phyloP scores from a whole-genome alignment of 108 stramenopile species.

The Skeletonema costatum region DNA sequence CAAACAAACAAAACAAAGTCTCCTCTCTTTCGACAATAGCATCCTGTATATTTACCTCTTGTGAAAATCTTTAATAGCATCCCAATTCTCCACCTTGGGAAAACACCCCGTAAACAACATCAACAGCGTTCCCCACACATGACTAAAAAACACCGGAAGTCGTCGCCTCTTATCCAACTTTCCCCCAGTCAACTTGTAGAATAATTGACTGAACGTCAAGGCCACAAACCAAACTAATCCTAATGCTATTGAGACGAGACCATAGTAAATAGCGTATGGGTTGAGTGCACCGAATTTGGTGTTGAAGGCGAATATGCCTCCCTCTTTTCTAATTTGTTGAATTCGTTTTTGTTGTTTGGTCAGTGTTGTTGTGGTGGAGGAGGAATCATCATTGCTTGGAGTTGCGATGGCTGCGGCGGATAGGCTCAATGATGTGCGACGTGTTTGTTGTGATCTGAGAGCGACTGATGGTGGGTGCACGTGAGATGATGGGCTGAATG shows the following conservation, averaged over 20 bases:
- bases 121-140: constrained; percentile 80
- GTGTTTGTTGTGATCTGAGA: background rate
- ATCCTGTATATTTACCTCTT: constrained; percentile 41
- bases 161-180: constrained; percentile 65
- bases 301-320: constrained; percentile 67
- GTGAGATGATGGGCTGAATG: background rate
- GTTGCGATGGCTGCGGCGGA: background rate
- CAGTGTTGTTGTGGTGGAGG: background rate
- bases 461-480: background rate
- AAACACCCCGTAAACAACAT: constrained; percentile 65
- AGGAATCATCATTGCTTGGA: background rate
- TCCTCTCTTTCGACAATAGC: background rate
- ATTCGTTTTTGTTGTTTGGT: constrained; percentile 39
- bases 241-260: constrained; percentile 64
- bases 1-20: background rate
- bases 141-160: constrained; percentile 72
- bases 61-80: constrained; percentile 65
- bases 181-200: constrained; percentile 63
- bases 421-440: background rate
- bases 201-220: constrained; percentile 50
- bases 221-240: constrained; percentile 79
- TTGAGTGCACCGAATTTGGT: constrained; percentile 86
- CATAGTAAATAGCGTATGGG: constrained; percentile 83
- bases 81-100: constrained; percentile 62
- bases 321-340: constrained; percentile 34